Base-by-base conservation (phyloP, 768 basidiomycete genomes). In the Agaricus blazei region DNA sequence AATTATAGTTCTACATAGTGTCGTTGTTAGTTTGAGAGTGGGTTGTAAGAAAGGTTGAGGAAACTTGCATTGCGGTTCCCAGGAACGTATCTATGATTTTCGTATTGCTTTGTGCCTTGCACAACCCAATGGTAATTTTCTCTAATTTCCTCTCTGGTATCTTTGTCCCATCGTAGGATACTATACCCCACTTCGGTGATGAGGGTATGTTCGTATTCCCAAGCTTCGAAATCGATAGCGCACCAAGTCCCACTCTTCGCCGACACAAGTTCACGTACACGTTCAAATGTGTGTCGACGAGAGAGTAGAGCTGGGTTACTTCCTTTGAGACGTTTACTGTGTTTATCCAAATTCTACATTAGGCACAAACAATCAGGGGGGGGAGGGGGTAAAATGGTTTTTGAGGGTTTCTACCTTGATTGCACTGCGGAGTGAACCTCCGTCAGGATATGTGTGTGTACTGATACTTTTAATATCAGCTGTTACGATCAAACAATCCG, bases 181-280 rank as follows among this genome's bases (percentile, higher is more conserved):
- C 83, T 82, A 78, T 82, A 93, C n/a, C 93, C 93, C 61, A 90
- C 87, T 65, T 95, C 93, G 26, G 88, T 91, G 59, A 93, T 73
- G 23, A 85, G 58, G 1, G 71, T 79, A 62, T 90, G 87, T 42
- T 90, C 88, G 41, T 68, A 68, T 64, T 94, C 92, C 90, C 90
- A 93, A 15, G 79, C 81, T 68, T 93, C 92, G 59, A 93, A 85
- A 66, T 93, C 92, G 49, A 93, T 68, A 14, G 90, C 82, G 63
- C 80, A 80, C 87, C 89, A 93, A 3, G 80, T 78, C 41, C 88
- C 90, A 26, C 67, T 75, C 64, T 84, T 82, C 56, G 77, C 76
- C 0, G 70, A 68, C 84, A 85, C 92, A 51, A 83, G 73, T 3
- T 75, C 65, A 15, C 90, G 83, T 26, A 84, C 78, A 4, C 78